phyloP scores from a whole-genome alignment of 768 basidiomycete genomes.

The Leucocoprinus sp. region DNA sequence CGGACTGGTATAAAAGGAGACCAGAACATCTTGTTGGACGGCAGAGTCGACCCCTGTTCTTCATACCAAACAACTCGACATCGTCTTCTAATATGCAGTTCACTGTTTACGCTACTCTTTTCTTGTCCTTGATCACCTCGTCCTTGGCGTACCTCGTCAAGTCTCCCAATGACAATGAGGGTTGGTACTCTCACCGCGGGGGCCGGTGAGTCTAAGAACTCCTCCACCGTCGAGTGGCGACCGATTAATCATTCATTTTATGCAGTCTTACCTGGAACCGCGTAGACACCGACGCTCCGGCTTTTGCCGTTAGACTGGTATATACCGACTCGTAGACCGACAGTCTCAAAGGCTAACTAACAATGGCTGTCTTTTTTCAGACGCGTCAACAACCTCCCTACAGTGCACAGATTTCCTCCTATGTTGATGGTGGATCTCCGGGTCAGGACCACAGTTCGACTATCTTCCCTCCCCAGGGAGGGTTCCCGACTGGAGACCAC shows the following conservation, averaged over 20 bases:
- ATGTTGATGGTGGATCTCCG: not conserved
- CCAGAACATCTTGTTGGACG: not conserved
- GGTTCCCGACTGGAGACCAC: conserved; percentile 4
- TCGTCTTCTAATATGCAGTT: not conserved
- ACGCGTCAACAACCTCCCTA: no score
- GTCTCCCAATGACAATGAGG: conserved; percentile 5
- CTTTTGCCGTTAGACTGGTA: conserved; percentile 8
- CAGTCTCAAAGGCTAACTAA: no score
- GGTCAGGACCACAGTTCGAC: not conserved
- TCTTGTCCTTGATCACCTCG: conserved; percentile 5
- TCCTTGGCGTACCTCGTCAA: conserved; percentile 9
- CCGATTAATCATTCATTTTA: no score
- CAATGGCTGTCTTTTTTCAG: no score
- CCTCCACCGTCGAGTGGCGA: not conserved
- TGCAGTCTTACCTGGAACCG: not conserved
- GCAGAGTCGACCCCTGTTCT: not conserved
- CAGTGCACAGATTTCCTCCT: no score
- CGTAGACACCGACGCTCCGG: conserved; percentile 4
- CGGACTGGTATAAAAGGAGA: not conserved
- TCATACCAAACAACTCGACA: not conserved
- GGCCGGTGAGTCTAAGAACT: not conserved
- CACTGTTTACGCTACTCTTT: not conserved
- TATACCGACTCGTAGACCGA: no score
- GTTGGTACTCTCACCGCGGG: conserved; percentile 1
- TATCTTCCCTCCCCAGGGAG: not conserved